These are phyloP conservation scores for Boletus speciosus DNA, from an alignment of 768 basidiomycete genomes.

Conservation along the genomic window DNA sequence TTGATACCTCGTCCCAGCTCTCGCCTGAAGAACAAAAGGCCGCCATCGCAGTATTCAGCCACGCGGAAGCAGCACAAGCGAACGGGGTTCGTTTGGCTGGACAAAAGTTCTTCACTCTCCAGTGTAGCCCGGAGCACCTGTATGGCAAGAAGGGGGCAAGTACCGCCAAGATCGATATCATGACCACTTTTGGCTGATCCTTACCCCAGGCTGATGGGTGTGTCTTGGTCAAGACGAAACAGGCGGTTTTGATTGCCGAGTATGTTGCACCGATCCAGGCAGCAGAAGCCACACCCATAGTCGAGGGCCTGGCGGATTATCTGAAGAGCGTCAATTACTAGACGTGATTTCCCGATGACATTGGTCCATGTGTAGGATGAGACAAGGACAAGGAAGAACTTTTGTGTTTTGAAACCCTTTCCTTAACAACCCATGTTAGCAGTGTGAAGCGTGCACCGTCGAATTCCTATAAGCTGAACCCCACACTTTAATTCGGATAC, in stretches of 20 bases:
- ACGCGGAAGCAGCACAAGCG: conserved; percentile 41
- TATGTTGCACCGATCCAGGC: conserved; percentile 67
- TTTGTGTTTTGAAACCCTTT: conserved; percentile 11
- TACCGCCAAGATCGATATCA: neutral
- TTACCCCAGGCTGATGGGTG: conserved; percentile 64
- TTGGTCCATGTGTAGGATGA: conserved; percentile 4
- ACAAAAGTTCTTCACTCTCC: conserved; percentile 72
- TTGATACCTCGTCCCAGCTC: conserved; percentile 12
- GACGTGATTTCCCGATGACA: neutral
- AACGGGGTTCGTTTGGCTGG: conserved; percentile 63
- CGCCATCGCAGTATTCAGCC: conserved; percentile 38
- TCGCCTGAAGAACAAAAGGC: conserved; percentile 25
- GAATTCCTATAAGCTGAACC: neutral
- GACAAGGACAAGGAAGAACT: conserved; percentile 4
- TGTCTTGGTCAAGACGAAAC: conserved; percentile 72
- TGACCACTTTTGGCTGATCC: neutral
- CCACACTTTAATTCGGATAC: too few species aligned
- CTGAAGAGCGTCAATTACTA: conserved; percentile 60
- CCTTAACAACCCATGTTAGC: neutral
- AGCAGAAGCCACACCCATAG: conserved; percentile 59
- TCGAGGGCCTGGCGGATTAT: conserved; percentile 75
- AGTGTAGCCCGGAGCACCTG: conserved; percentile 47
- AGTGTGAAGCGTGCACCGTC: neutral
- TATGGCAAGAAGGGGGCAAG: conserved; percentile 79
- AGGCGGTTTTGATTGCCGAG: conserved; percentile 79